Base-by-base conservation (phyloP, 106 monocot genomes). In the Apostasia ramifera region DNA sequence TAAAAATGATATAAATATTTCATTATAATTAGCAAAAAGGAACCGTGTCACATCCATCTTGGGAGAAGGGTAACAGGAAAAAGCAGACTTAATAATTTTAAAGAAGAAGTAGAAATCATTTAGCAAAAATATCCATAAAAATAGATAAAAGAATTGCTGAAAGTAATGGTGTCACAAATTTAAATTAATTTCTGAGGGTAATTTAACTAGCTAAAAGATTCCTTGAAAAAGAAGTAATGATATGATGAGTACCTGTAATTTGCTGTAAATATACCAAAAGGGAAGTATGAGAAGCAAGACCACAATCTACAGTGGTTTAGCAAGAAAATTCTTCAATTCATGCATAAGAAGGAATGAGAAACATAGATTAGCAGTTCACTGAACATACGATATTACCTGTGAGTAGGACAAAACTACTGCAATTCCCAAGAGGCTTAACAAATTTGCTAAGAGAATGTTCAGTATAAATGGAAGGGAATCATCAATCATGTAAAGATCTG, bases 381-480 rank as follows among this genome's bases (percentile, higher is more conserved):
- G 48, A 26, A 3, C 12, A 13, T 56, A 56, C 45, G 3, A 53
- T 6, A 75, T 84, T 71, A 98, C 97, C 85, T 98, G 92, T 63
- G 85, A 72, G 76, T 89, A 98, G 15, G 74, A 87, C 54, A 98
- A 67, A 72, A 98, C 90, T 66, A 85, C 55, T 4, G 70, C 85
- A 74, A 84, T 88, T 38, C 97, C 97, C 48, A 98, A n/a, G 15
- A 98, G 76, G 55, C 89, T 79, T 69, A 90, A 81, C 66, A 98
- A 83, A 55, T 93, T 89, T n/a, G 89, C 89, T 66, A 93, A 66
- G 13, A 98, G 85, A 75, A 98, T 98, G 74, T 98, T 98, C 60
- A 98, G 84, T 77, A 98, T 98, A 81, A 92, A 98, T 67, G 97
- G 97, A 81, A 98, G 97, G 48, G 92, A 87, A 77, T 98, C 97